Base-by-base conservation (phyloP, 2,329 filamentous ascomycete species). In the Fusarium agapanthi region DNA sequence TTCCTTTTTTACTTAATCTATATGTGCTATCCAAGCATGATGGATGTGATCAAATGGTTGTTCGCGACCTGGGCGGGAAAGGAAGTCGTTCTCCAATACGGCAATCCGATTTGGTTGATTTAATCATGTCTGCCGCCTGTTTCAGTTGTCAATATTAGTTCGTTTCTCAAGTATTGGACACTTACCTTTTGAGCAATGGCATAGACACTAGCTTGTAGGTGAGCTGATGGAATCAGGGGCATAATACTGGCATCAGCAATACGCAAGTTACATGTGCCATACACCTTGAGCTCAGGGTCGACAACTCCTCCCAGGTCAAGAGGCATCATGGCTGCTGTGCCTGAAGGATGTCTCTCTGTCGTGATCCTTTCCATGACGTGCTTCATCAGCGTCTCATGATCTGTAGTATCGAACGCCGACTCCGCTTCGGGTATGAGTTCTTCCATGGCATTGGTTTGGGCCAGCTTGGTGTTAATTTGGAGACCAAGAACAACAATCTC, bases 201-300 rank as follows among this genome's bases (percentile, higher is more conserved):
- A 57, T 81, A 82, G 14, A 81, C 76, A 15, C 77, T 78, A 20
- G 77, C 75, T 58, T 78, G 77, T 24, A 78, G 65, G 62, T 81
- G 78, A 3, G 73, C 74, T 8, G 77, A 75, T 12, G 63, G 69
- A n/a, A 71, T 55, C 22, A 79, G 32, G 15, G 77, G 77, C 43
- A 79, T 75, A 59, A 79, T 47, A 15, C 73, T 75, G 1, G 77
- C 77, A 30, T 79, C 77, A 8, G 72, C 72, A 26, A 79, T 65
- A 28, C 77, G 75, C n/a, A 79, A 59, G 5, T 71, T 69, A 4
- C 67, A 64, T 6, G 76, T 71, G 18, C 78, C 78, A 34, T 79
- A 75, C 4, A 80, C 78, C 2, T 54, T 72, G 16, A 80, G 72
- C 24, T 72, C 57, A 9, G 63, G 16, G 30, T 79, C 75, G 0